These are phyloP conservation scores for Cocos nucifera DNA, from an alignment of 176 grass and related monocot genomes.

Conservation along the genomic window DNA sequence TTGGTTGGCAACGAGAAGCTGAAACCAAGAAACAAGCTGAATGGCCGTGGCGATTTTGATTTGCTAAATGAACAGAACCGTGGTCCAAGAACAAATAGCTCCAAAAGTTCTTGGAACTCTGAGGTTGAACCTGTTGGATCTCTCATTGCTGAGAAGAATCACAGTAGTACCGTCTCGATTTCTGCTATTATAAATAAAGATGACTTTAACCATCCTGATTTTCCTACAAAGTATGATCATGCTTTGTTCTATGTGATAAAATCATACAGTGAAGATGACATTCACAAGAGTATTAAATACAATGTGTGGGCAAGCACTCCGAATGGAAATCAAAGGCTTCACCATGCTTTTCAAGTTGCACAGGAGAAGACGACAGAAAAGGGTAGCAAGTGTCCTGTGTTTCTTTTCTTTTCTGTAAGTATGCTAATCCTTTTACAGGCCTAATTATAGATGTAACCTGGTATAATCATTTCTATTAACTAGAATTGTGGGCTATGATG, in stretches of 20 bases:
- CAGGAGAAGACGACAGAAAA: slow-evolving; percentile 61
- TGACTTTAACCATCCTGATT: slow-evolving; percentile 63
- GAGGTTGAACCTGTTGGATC: slow-evolving; percentile 11
- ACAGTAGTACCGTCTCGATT: slow-evolving; percentile 7
- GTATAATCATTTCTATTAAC: neutral
- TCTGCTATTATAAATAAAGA: slow-evolving; percentile 33
- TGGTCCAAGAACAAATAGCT: slow-evolving; percentile 27
- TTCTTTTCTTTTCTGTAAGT: slow-evolving; percentile 94
- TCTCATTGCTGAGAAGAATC: slow-evolving; percentile 15
- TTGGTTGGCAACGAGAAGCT: slow-evolving; percentile 42
- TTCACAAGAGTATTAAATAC: slow-evolving; percentile 95
- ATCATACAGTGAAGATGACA: slow-evolving; percentile 95
- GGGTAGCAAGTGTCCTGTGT: slow-evolving; percentile 59
- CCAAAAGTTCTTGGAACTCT: slow-evolving; percentile 26
- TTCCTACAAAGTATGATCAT: slow-evolving; percentile 64
- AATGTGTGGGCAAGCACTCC: slow-evolving; percentile 95
- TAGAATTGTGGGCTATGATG: too few species aligned
- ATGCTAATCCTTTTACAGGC: neutral
- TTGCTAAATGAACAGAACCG: slow-evolving; percentile 28
- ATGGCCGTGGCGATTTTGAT: slow-evolving; percentile 29
- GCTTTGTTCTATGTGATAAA: slow-evolving; percentile 91
- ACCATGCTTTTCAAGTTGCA: slow-evolving; percentile 67
- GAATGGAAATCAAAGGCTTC: slow-evolving; percentile 92
- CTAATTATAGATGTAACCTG: neutral
- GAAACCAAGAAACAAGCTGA: slow-evolving; percentile 38